Conservation (phyloP, 805 yeast species). For the Lachancea fermentati region DNA sequence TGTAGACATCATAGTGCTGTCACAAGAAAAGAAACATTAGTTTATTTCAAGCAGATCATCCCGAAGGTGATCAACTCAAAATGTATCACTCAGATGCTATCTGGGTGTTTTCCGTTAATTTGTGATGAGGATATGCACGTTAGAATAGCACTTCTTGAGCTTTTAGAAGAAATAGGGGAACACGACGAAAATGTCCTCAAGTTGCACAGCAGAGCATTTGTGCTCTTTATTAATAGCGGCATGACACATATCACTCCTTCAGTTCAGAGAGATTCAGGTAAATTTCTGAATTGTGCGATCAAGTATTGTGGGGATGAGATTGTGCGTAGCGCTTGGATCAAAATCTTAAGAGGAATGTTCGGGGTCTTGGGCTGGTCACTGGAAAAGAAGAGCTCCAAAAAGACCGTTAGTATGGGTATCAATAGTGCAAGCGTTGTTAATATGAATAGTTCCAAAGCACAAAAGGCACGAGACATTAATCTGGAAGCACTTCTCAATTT, state of each 20-base stretch:
- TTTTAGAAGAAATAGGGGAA: slow-evolving; percentile 44
- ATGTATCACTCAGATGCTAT: slow-evolving; percentile 28
- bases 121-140: slow-evolving; percentile 62
- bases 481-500: slow-evolving; percentile 38
- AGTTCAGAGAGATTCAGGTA: slow-evolving; percentile 70
- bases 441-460: slow-evolving; percentile 10
- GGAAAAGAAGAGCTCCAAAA: slow-evolving; percentile 21
- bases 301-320: slow-evolving; percentile 49
- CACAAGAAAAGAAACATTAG: slow-evolving; percentile 68
- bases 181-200: slow-evolving; percentile 51
- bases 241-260: slow-evolving; percentile 87
- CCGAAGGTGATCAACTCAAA: slow-evolving; percentile 37
- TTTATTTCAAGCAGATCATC: slow-evolving; percentile 44
- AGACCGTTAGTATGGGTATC: slow-evolving; percentile 24
- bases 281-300: slow-evolving; percentile 57
- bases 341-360: slow-evolving; percentile 61
- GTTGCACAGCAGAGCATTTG: slow-evolving; percentile 52
- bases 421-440: slow-evolving; percentile 11
- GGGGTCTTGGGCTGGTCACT: slow-evolving; percentile 69
- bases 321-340: slow-evolving; percentile 59
- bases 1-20: slow-evolving; percentile 66
- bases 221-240: slow-evolving; percentile 79
- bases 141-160: slow-evolving; percentile 46
- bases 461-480: slow-evolving; percentile 26
- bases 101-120: slow-evolving; percentile 29